A percentile compares a stretch with the other conserved stretches of the same genome.
Evolutionary conservation across 176 grass and related monocot genomes (phyloP).

Genomic region (Microstegium vimineum): DNA sequence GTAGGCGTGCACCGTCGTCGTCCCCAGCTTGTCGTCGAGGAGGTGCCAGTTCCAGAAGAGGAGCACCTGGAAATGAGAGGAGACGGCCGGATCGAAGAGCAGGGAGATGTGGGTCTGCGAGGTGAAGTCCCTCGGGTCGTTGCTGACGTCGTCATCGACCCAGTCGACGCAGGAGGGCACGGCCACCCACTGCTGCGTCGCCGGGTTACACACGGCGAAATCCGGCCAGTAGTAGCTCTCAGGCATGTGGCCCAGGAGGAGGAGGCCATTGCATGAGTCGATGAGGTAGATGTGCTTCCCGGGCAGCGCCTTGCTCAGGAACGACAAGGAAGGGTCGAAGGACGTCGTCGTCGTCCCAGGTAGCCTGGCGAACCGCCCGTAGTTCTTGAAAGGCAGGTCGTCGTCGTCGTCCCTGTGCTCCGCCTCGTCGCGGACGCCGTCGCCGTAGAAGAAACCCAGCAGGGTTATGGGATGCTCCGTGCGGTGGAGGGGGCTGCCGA

Average conservation of each 20-base stretch:
- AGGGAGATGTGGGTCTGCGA: background rate
- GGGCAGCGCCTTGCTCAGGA: background rate
- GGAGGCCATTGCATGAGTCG: background rate
- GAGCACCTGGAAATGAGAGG: background rate
- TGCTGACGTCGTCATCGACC: background rate
- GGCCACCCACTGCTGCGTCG: background rate
- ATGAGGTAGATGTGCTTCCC: background rate
- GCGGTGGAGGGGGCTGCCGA: background rate
- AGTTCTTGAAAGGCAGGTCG: background rate
- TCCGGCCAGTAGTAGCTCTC: background rate
- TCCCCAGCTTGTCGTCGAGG: background rate
- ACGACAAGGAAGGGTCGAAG: background rate
- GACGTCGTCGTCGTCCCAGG: background rate
- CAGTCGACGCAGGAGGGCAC: background rate
- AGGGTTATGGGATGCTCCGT: background rate
- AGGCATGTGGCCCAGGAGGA: background rate
- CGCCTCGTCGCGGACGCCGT: no score
- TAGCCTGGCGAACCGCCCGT: background rate
- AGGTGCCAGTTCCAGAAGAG: background rate
- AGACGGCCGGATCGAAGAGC: background rate
- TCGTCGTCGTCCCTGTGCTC: background rate
- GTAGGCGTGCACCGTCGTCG: background rate
- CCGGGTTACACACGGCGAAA: background rate
- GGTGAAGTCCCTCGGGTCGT: background rate
- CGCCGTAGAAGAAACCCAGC: background rate